Base-by-base conservation (phyloP, 441 rosid species). In the Hypseocharis bilobata region DNA sequence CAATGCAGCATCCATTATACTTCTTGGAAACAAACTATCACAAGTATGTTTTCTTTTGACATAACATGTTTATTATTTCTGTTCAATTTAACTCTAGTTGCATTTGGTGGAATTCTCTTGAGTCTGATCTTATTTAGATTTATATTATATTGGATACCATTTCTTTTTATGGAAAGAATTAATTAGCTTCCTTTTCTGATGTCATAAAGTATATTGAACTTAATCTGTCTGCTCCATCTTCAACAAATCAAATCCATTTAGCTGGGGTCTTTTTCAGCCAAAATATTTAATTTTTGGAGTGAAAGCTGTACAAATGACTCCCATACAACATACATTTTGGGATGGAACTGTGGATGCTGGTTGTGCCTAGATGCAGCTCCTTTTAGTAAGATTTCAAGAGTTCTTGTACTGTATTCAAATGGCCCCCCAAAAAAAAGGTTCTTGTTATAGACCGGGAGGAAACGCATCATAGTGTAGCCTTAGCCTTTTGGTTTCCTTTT, bases 1-100 rank as follows among this genome's bases (percentile, higher is more conserved):
- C 19, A 82, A 87, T 60, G 90, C 90, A 38, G 92, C 97, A 72
- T 90, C 94, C 52, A 86, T 92, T 71, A 85, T 90, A 75, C 94
- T 88, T 70, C 91, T 88, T 60, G 89, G 88, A 69, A 85, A 87
- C 83, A 89, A 79, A 77, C 86, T 92, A 60, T 87, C 94, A 40
- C 98, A 90, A 68, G 98, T 87, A 80, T 22, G 80, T 4, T 67
- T 20, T 49, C 61, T 10, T 63, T 67, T 57, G 26, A 54, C 22
- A 17, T 13, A 40, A 16, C 34, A 0, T 19, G 5, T 34, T 65
- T 29, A n/a, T 6, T 28, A 0, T 11, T 52, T 42, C 22, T 60
- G 20, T 5, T 44, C 30, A 26, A 44, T 56, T 14, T 28, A 25
- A 51, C 61, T 11, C 7, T 11, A 19, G 55, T 6, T 19, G 55